These are phyloP conservation scores for Linnemannia hyalina DNA, from an alignment of 192 early-diverging fungal species.

Conservation along the genomic window DNA sequence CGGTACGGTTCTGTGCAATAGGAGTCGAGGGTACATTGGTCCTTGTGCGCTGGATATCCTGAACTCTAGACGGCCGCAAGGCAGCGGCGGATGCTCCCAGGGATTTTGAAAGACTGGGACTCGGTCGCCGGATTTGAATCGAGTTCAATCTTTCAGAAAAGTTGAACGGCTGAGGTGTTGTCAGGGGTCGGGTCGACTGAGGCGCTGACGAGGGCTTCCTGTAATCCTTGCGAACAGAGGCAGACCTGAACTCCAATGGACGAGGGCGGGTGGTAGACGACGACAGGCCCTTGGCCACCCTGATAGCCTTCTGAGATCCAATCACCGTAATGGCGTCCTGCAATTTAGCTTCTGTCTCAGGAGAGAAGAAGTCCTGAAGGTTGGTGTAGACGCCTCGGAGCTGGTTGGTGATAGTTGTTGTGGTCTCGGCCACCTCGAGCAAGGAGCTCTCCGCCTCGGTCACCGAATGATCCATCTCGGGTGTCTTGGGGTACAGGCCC, in stretches of 20 bases:
- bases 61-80: neutral
- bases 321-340: constrained; percentile 28
- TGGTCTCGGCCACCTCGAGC: constrained; percentile 35
- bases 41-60: neutral
- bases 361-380: constrained; percentile 47
- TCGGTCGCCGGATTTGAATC: constrained; percentile 12
- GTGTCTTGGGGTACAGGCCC: neutral
- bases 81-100: neutral
- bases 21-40: neutral
- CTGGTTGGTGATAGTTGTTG: constrained; percentile 32
- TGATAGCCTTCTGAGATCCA: constrained; percentile 24
- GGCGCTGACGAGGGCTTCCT: constrained; percentile 4
- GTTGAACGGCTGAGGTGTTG: constrained; percentile 17
- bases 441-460: constrained; percentile 25
- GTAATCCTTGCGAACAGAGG: constrained; percentile 19
- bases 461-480: neutral
- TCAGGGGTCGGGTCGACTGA: constrained; percentile 4
- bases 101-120: neutral
- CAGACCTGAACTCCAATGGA: constrained; percentile 24
- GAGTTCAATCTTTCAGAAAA: constrained; percentile 22
- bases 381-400: constrained; percentile 41
- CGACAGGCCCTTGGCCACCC: neutral
- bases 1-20: constrained; percentile 1
- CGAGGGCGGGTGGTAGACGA: constrained; percentile 20
- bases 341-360: constrained; percentile 46